These are phyloP conservation scores for Teratosphaeria destructans DNA, from an alignment of 2,329 filamentous ascomycete species.

Conservation along the genomic window DNA sequence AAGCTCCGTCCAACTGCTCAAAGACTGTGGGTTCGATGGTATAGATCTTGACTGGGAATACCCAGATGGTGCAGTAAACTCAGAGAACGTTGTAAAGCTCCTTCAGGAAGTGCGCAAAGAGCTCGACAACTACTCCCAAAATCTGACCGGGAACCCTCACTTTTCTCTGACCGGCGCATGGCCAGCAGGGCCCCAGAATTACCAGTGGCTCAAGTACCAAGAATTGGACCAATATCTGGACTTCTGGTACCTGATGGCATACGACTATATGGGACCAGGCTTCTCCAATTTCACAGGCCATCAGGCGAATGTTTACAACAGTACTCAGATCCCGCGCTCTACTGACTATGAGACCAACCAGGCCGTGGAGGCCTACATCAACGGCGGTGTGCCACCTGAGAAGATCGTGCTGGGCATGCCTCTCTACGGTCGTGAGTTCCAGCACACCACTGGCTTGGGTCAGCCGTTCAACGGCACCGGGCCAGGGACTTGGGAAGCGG, in stretches of 20 bases:
- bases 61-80: slow-evolving; percentile 31
- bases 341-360: slow-evolving; percentile 71
- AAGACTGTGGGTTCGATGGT: slow-evolving; percentile 62
- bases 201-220: slow-evolving; percentile 30
- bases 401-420: slow-evolving; percentile 91
- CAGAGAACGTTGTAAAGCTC: slow-evolving; percentile 29
- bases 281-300: slow-evolving; percentile 57
- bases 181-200: slow-evolving; percentile 34
- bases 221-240: slow-evolving; percentile 35
- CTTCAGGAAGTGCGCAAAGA: slow-evolving; percentile 29
- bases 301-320: slow-evolving; percentile 66
- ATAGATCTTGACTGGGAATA: slow-evolving; percentile 43
- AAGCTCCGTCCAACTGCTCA: slow-evolving; percentile 63
- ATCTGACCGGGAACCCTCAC: slow-evolving; percentile 25
- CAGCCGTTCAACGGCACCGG: slow-evolving; percentile 60
- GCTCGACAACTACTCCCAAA: slow-evolving; percentile 31
- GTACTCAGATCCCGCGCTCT: slow-evolving; percentile 42
- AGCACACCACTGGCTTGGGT: slow-evolving; percentile 66
- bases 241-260: slow-evolving; percentile 43
- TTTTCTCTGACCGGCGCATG: slow-evolving; percentile 37
- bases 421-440: slow-evolving; percentile 79
- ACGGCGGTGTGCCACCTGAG: slow-evolving; percentile 46
- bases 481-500: slow-evolving; percentile 71
- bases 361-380: slow-evolving; percentile 61
- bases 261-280: slow-evolving; percentile 64